These are phyloP conservation scores for Astrocystis sublimbata DNA, from an alignment of 495 filamentous ascomycete genomes.

Conservation along the genomic window DNA sequence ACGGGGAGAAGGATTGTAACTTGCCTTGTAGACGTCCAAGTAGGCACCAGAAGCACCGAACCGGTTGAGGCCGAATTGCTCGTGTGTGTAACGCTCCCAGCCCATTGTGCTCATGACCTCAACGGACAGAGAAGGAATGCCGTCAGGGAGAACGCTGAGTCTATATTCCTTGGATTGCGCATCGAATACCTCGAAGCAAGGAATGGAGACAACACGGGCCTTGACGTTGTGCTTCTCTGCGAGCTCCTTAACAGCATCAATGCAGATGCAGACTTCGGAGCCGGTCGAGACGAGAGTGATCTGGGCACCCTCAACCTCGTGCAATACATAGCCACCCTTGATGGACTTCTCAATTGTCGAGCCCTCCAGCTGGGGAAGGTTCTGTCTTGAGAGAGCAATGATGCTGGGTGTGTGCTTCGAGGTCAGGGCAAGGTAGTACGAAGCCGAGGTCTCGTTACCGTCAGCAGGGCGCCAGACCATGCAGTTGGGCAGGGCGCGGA, in stretches of 20 bases:
- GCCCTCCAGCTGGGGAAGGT: slow-evolving; percentile 95
- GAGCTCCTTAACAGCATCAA: slow-evolving; percentile 88
- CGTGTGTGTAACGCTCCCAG: slow-evolving; percentile 97
- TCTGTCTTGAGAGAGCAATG: slow-evolving; percentile 94
- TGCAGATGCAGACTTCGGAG: slow-evolving; percentile 90
- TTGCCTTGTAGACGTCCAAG: slow-evolving; percentile 94
- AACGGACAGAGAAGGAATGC: slow-evolving; percentile 89
- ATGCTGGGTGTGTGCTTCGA: slow-evolving; percentile 90
- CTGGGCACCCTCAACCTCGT: slow-evolving; percentile 80
- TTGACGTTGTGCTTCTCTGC: slow-evolving; percentile 84
- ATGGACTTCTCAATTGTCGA: slow-evolving; percentile 81
- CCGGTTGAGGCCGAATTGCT: slow-evolving; percentile 98
- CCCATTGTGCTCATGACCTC: slow-evolving; percentile 92
- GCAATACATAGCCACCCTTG: slow-evolving; percentile 91
- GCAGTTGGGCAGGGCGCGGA: slow-evolving; percentile 98
- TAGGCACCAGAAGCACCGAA: slow-evolving; percentile 97
- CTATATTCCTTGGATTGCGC: slow-evolving; percentile 90
- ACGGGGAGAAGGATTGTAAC: slow-evolving; percentile 28
- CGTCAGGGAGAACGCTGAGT: slow-evolving; percentile 86
- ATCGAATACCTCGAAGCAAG: slow-evolving; percentile 98
- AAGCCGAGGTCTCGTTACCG: slow-evolving; percentile 96
- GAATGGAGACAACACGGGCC: slow-evolving; percentile 92
- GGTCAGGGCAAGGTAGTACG: slow-evolving; percentile 94
- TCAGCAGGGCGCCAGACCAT: slow-evolving; percentile 99
- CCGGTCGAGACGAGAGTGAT: slow-evolving; percentile 94